Evolutionary conservation across 257 asterid species (phyloP).

Genomic region (Nicotiana tabacum): DNA sequence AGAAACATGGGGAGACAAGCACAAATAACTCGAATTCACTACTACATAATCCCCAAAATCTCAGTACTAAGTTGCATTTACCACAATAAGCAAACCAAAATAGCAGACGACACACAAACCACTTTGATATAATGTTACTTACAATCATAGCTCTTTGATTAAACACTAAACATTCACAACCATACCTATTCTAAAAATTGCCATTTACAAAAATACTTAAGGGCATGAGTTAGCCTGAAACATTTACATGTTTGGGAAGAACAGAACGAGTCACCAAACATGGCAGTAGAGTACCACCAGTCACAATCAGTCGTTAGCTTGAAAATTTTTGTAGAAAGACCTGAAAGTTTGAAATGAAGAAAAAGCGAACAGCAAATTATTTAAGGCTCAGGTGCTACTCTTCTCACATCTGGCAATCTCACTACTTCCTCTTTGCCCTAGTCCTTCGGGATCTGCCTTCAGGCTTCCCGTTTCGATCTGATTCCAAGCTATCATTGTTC

Average conservation of each 20-base stretch:
- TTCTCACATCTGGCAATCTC: neutral
- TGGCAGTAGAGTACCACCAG: neutral
- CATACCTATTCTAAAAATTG: neutral
- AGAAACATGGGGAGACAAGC: neutral
- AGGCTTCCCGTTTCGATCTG: conserved; percentile 22
- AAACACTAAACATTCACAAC: neutral
- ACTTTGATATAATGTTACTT: neutral
- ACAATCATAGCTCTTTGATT: neutral
- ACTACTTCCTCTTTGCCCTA: conserved; percentile 1
- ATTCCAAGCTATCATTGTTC: conserved; percentile 22
- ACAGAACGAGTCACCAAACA: conserved; percentile 18
- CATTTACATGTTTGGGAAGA: conserved; percentile 17
- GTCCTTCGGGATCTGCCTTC: neutral
- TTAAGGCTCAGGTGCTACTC: neutral
- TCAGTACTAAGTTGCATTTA: neutral
- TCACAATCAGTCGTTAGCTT: neutral
- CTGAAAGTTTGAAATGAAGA: neutral
- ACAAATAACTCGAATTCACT: neutral
- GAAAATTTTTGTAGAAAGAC: neutral
- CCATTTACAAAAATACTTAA: conserved; percentile 16
- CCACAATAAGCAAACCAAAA: neutral
- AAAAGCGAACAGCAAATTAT: neutral
- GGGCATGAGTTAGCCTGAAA: conserved; percentile 10
- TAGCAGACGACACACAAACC: neutral
- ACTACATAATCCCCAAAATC: neutral